Evolutionary conservation across 768 basidiomycete species (phyloP), one percentile per base, ranked within the genome.

Genomic region (Phlebiopsis flavidoalba): DNA sequence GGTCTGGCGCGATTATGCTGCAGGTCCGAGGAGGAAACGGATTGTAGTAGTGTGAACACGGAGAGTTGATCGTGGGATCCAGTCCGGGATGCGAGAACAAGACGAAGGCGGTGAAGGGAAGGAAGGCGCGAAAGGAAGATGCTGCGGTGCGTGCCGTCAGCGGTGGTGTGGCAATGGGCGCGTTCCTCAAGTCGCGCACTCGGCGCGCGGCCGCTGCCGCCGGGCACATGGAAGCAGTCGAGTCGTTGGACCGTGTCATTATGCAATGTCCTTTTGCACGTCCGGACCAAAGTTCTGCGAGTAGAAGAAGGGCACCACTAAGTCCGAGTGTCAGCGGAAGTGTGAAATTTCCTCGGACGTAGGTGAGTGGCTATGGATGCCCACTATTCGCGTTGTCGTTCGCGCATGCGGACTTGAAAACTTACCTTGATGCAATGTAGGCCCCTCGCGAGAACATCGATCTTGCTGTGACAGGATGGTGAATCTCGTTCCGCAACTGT

Each of bases 241-340:
- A n/a, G 56, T 90, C 87, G 66, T 89, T 81, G 65, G n/a, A 89
- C 87, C 46, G 75, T 77, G 73, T 91, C 89, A n/a, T n/a, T n/a
- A n/a, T n/a, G n/a, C n/a, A 61, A 89, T 71, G 67, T 86, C 83
- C 61, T 80, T 79, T 68, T 91, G 83, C 59, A 91, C 79, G 61
- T 91, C 89, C 1, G 76, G 69, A 5, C 85, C 89, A 71, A 80
- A 91, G 66, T 82, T 81, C 89, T 91, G 68, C 48, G 49, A 6
- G n/a, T n/a, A 15, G 35, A 43, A 15, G 36, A 12, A 59, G n/a
- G n/a, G n/a, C n/a, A n/a, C n/a, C 22, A 33, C 40, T 8, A 14
- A 40, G 22, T 26, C 26, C 59, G 45, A 5, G 40, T 8, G 46
- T 59, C 35, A 59, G 50, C 10, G 31, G 31, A 17, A 19, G 26